Percentiles rank a stretch among this genome's conserved stretches.
Evolutionary conservation across 129 eudicot species (phyloP).

Genomic region (Oenanthe sinensis): DNA sequence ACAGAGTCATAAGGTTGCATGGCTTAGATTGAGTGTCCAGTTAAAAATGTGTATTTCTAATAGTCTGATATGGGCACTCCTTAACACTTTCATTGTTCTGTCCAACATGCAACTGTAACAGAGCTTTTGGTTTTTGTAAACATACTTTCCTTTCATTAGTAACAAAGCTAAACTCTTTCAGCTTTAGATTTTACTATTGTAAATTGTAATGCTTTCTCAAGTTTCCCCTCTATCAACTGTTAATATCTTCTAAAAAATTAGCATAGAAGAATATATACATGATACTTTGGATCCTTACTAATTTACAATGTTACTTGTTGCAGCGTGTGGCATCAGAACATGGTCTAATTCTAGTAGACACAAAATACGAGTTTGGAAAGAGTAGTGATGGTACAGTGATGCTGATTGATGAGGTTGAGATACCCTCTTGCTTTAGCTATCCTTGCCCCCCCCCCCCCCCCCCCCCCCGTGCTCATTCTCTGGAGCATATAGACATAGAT

Average conservation of each 20-base stretch:
- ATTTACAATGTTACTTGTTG: conserved; percentile 3
- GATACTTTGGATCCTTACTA: background rate
- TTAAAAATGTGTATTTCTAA: background rate
- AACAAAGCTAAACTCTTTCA: background rate
- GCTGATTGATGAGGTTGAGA: conserved; percentile 73
- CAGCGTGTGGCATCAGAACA: conserved; percentile 76
- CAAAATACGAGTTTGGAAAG: conserved; percentile 96
- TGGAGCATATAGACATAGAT: background rate
- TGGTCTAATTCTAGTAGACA: conserved; percentile 85
- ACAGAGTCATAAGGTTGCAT: background rate
- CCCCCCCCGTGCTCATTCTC: background rate
- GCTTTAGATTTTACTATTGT: background rate
- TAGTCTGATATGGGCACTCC: background rate
- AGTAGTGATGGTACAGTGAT: conserved; percentile 68
- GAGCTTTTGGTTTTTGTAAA: background rate
- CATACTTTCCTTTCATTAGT: background rate
- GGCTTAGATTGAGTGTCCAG: background rate
- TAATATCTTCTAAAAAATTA: background rate
- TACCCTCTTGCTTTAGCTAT: conserved; percentile 4
- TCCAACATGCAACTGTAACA: background rate
- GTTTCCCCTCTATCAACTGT: background rate
- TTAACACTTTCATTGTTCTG: background rate
- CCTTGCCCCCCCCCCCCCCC: background rate
- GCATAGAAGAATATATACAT: background rate
- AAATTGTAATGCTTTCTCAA: background rate